phyloP scores from a whole-genome alignment of 108 stramenopile species.

The Nitzschia putrida region DNA sequence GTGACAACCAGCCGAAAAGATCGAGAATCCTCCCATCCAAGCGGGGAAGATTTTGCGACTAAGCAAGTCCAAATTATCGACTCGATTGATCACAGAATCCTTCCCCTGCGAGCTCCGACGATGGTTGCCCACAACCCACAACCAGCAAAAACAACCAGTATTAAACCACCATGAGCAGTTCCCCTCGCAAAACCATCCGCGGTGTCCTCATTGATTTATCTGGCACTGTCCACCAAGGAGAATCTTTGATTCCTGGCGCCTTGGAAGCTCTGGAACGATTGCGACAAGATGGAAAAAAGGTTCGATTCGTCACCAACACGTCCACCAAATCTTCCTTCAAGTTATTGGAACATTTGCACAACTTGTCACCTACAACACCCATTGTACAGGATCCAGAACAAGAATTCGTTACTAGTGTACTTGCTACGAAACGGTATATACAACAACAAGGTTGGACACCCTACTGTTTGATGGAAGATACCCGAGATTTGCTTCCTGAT shows the following conservation, averaged over 20 bases:
- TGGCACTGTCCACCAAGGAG: slow-evolving; percentile 67
- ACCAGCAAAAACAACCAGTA: too few relatives aligned
- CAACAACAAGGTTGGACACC: slow-evolving; percentile 43
- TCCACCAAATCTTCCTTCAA: slow-evolving; percentile 41
- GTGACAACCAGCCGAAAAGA: too few relatives aligned
- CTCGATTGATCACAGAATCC: too few relatives aligned
- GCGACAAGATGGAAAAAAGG: slow-evolving; percentile 17
- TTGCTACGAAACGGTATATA: slow-evolving; percentile 50
- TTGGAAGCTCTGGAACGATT: slow-evolving; percentile 47
- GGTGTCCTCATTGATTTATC: slow-evolving; percentile 69
- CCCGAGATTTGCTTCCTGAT: slow-evolving; percentile 40
- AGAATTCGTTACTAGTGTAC: slow-evolving; percentile 57
- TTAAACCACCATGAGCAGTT: too few relatives aligned
- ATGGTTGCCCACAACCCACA: too few relatives aligned
- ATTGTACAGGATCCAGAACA: slow-evolving; percentile 9
- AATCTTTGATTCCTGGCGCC: slow-evolving; percentile 59
- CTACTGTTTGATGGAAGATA: slow-evolving; percentile 61
- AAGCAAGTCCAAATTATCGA: too few relatives aligned
- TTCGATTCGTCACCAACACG: slow-evolving; percentile 73
- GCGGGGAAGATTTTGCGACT: too few relatives aligned
- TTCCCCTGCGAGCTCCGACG: too few relatives aligned
- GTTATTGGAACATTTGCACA: slow-evolving; percentile 43
- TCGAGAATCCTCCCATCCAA: too few relatives aligned
- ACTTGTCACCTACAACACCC: not conserved
- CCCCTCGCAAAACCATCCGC: slow-evolving; percentile 23